Evolutionary conservation across 2,329 filamentous ascomycete genomes (phyloP).

Genomic region (Cercospora sp.): DNA sequence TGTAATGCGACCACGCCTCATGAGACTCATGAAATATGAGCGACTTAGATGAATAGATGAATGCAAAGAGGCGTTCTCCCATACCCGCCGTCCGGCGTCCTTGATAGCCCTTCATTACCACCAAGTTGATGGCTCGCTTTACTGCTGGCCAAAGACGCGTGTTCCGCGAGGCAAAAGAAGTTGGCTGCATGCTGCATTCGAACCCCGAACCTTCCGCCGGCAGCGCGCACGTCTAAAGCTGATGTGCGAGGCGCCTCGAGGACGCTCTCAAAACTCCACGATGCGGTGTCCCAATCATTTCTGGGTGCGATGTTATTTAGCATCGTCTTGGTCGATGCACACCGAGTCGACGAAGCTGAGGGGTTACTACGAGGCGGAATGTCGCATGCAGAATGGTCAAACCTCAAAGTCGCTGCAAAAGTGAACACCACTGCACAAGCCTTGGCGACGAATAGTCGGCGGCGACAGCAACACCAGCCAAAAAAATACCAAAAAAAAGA

Average conservation of each 20-base stretch:
- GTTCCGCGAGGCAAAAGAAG: background rate
- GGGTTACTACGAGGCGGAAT: background rate
- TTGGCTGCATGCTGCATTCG: background rate
- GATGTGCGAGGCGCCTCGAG: background rate
- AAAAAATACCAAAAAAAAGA: background rate
- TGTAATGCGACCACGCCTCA: conserved; percentile 35
- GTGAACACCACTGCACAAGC: background rate
- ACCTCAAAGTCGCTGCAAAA: background rate
- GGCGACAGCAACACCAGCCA: background rate
- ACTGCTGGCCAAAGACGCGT: background rate
- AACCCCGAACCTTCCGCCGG: background rate
- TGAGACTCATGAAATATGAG: background rate
- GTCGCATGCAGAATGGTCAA: background rate
- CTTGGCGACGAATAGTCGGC: background rate
- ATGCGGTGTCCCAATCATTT: background rate
- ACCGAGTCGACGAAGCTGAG: background rate
- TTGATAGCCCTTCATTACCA: background rate
- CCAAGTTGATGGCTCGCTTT: background rate
- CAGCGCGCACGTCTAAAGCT: background rate
- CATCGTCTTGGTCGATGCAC: background rate
- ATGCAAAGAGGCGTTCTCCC: background rate
- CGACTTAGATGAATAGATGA: background rate
- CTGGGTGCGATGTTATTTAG: background rate
- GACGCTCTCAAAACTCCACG: background rate
- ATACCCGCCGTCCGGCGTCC: background rate